Conservation (phyloP, 2,329 filamentous ascomycete species). For the Fulvia fulva region DNA sequence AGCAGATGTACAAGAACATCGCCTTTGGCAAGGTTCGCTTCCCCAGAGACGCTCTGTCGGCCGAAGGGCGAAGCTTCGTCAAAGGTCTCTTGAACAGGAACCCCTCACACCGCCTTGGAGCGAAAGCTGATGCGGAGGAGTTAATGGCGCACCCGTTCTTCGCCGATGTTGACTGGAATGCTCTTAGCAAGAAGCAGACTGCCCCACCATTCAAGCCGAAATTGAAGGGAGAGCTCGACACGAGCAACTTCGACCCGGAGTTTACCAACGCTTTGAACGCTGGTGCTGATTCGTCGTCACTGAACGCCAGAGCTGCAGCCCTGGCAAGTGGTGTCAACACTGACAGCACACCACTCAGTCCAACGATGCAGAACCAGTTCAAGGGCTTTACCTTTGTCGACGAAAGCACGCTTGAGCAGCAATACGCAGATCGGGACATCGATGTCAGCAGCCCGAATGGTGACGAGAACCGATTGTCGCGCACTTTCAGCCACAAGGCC, state of each 20-base stretch:
- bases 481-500: conserved; percentile 36
- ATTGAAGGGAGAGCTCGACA: conserved; percentile 90
- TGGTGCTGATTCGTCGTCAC: conserved; percentile 70
- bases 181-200: conserved; percentile 82
- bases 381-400: conserved; percentile 99
- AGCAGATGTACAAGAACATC: conserved; percentile 99
- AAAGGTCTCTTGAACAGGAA: conserved; percentile 97
- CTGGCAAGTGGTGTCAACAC: conserved; percentile 76
- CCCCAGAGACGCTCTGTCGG: conserved; percentile 86
- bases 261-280: conserved; percentile 92
- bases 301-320: conserved; percentile 86
- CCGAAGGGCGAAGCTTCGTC: conserved; percentile 95
- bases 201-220: conserved; percentile 97
- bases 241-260: conserved; percentile 97
- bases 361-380: conserved; percentile 96
- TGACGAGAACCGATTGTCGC: conserved; percentile 28
- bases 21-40: conserved; percentile 98
- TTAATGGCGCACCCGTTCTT: conserved; percentile 95
- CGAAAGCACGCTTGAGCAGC: conserved; percentile 87
- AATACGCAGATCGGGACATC: conserved; percentile 53
- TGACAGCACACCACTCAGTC: conserved; percentile 86
- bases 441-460: conserved; percentile 40
- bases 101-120: conserved; percentile 89
- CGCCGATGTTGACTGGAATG: conserved; percentile 86
- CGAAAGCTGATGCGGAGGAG: conserved; percentile 86